Evolutionary conservation across 169 alveolate genomes (phyloP).

Genomic region (Plasmodium knowlesi): DNA sequence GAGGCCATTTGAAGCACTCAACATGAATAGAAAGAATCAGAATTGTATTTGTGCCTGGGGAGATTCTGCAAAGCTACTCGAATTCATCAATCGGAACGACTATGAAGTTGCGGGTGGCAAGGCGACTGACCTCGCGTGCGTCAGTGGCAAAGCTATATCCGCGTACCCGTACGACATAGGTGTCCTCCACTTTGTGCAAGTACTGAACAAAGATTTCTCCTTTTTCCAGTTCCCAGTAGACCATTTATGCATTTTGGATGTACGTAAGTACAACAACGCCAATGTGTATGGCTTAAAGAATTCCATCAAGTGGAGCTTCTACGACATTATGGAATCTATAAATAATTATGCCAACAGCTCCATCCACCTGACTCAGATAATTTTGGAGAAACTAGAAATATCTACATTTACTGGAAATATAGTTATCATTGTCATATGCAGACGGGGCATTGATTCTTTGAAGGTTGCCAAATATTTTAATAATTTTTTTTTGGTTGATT

Average conservation of each 20-base stretch:
- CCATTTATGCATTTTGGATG: slow-evolving; percentile 45
- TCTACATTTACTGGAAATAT: slow-evolving; percentile 14
- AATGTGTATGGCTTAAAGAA: slow-evolving; percentile 48
- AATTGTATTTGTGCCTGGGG: slow-evolving; percentile 67
- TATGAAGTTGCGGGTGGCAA: neutral
- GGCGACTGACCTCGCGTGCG: slow-evolving; percentile 8
- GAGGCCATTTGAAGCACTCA: slow-evolving; percentile 79
- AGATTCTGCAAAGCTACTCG: neutral
- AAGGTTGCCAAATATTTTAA: slow-evolving; percentile 60
- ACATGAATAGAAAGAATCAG: slow-evolving; percentile 74
- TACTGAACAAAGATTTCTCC: slow-evolving; percentile 34
- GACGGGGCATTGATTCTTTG: slow-evolving; percentile 72
- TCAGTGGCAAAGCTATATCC: slow-evolving; percentile 3
- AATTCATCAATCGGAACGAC: slow-evolving; percentile 27
- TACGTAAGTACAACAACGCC: slow-evolving; percentile 27
- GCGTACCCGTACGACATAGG: slow-evolving; percentile 66
- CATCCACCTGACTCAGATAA: neutral
- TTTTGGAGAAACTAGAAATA: slow-evolving; percentile 29
- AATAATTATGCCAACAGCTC: slow-evolving; percentile 73
- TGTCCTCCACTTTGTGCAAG: slow-evolving; percentile 40
- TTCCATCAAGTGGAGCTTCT: slow-evolving; percentile 66
- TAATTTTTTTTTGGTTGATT: slow-evolving; percentile 9
- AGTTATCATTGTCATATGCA: slow-evolving; percentile 61
- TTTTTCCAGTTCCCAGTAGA: slow-evolving; percentile 24
- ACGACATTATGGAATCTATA: slow-evolving; percentile 47